phyloP scores from a whole-genome alignment of 495 filamentous ascomycete genomes.

The Talaromyces borbonicus region DNA sequence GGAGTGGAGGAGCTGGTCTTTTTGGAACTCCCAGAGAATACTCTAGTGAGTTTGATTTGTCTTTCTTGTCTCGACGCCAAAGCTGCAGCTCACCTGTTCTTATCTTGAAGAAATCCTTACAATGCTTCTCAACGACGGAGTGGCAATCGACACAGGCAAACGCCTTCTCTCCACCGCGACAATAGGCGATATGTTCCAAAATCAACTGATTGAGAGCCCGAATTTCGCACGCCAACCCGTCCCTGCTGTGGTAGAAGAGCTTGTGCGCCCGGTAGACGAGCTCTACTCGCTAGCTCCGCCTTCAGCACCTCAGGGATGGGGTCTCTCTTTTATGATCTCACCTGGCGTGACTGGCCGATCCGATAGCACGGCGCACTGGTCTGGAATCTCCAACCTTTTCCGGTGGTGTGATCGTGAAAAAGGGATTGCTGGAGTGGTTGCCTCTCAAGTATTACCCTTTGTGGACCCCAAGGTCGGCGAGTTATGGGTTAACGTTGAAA shows the following conservation, averaged over 20 bases:
- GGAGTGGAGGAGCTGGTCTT: conserved; percentile 44
- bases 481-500: conserved; percentile 29
- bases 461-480: conserved; percentile 30
- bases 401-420: conserved; percentile 50
- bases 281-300: background rate
- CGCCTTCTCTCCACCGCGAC: conserved; percentile 40
- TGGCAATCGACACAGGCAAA: conserved; percentile 32
- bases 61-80: too few relatives aligned
- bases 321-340: conserved; percentile 6
- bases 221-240: conserved; percentile 37
- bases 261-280: conserved; percentile 6
- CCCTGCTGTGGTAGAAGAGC: conserved; percentile 8
- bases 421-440: conserved; percentile 45
- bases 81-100: too few relatives aligned
- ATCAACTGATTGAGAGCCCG: conserved; percentile 44
- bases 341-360: conserved; percentile 35
- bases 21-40: conserved; percentile 48
- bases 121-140: conserved; percentile 41
- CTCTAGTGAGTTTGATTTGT: conserved; percentile 28
- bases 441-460: conserved; percentile 45
- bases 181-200: conserved; percentile 45
- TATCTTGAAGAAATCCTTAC: conserved; percentile 33
- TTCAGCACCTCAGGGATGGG: conserved; percentile 3
- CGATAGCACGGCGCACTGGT: conserved; percentile 38
- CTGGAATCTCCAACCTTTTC: conserved; percentile 44